Conservation (phyloP, 768 basidiomycete species). For the Trametes cubensis region DNA sequence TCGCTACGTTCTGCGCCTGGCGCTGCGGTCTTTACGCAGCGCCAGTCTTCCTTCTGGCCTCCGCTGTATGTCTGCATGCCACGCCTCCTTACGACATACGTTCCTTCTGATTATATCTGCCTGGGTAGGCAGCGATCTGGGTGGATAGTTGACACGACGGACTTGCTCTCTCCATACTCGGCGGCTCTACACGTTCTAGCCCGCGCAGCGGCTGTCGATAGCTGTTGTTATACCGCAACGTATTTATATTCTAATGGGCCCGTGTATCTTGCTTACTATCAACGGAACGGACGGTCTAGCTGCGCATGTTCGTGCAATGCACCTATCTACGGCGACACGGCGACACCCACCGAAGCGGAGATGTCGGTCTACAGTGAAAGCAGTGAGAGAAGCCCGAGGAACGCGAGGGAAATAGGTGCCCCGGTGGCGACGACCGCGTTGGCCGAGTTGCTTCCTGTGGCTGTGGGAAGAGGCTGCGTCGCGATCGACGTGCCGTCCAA, state of each 20-base stretch:
- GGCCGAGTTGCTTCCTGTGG: conserved; percentile 14
- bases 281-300: not conserved
- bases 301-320: not conserved
- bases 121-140: conserved; percentile 4
- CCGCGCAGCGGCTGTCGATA: conserved; percentile 4
- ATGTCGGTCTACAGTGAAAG: not conserved
- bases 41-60: not conserved
- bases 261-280: conserved; percentile 7
- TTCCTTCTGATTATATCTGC: conserved; percentile 5
- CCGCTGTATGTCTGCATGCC: not conserved
- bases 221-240: conserved; percentile 14
- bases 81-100: conserved; percentile 13
- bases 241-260: conserved; percentile 24
- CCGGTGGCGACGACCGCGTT: not conserved
- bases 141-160: conserved; percentile 15
- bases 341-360: not conserved
- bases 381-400: not conserved
- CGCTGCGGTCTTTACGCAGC: not conserved
- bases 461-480: conserved; percentile 16
- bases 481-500: conserved; percentile 29
- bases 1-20: not conserved
- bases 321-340: not conserved
- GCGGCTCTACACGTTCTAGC: not conserved
- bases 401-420: not conserved
- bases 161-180: not conserved